Conservation (phyloP, 2,329 filamentous ascomycete genomes). For the Penicillium sp. region DNA sequence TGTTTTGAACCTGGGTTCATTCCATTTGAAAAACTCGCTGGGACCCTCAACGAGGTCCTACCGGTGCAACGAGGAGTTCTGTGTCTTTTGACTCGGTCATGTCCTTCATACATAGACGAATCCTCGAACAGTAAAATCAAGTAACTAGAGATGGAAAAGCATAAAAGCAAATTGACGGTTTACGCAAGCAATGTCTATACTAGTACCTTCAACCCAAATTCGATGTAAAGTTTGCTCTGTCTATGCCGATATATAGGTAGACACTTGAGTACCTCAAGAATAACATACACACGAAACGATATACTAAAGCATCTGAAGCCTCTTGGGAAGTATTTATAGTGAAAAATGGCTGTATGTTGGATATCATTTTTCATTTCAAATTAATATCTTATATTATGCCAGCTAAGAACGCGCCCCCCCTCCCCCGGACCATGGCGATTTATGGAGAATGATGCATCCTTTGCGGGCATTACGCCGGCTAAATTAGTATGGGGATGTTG, state of each 20-base stretch:
- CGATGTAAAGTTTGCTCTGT: too few relatives aligned
- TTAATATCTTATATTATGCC: neutral
- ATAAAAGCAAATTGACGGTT: neutral
- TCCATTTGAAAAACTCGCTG: slow-evolving; percentile 2
- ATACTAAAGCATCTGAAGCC: too few relatives aligned
- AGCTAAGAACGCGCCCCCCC: neutral
- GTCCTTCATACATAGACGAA: neutral
- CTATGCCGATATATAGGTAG: too few relatives aligned
- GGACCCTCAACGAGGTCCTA: slow-evolving; percentile 23
- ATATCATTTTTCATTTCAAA: neutral
- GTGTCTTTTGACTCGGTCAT: neutral
- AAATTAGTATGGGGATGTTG: neutral
- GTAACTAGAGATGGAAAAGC: neutral
- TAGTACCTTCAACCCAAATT: neutral
- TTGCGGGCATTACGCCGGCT: neutral
- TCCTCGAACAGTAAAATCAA: neutral
- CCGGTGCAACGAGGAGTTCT: neutral
- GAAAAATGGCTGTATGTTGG: neutral
- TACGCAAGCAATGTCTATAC: neutral
- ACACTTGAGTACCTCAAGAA: too few relatives aligned
- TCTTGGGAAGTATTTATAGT: neutral
- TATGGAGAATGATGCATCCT: neutral
- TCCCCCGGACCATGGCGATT: neutral
- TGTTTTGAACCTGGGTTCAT: slow-evolving; percentile 1
- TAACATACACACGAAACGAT: too few relatives aligned